Percentiles rank a stretch among this genome's conserved stretches.
These are phyloP conservation scores for Myriosclerotinia curreyana DNA, from an alignment of 2,329 filamentous ascomycete species.

Conservation along the genomic window DNA sequence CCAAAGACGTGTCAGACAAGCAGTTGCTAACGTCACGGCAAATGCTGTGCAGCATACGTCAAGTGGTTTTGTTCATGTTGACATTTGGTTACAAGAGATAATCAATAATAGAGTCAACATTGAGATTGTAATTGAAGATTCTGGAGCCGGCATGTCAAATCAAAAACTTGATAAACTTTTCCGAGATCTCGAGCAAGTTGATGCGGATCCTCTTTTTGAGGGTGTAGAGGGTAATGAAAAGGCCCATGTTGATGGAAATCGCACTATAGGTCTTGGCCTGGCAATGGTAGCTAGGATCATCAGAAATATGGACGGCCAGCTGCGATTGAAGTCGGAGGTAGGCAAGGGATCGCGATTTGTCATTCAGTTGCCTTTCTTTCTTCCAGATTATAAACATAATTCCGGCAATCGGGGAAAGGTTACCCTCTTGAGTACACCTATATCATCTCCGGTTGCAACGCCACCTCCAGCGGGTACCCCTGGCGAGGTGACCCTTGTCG, in stretches of 20 bases:
- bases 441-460: conserved; percentile 18
- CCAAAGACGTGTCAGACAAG: conserved; percentile 74
- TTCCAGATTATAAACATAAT: conserved; percentile 46
- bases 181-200: conserved; percentile 58
- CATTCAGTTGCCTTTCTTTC: conserved; percentile 71
- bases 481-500: conserved; percentile 62
- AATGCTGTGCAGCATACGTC: conserved; percentile 81
- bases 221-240: conserved; percentile 32
- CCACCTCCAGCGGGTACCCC: conserved; percentile 36
- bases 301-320: conserved; percentile 85
- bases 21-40: conserved; percentile 76
- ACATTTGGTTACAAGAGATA: conserved; percentile 60
- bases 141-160: conserved; percentile 68
- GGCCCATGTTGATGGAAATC: conserved; percentile 40
- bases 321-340: conserved; percentile 79
- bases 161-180: conserved; percentile 56
- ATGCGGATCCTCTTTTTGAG: conserved; percentile 41
- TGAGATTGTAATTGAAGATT: conserved; percentile 74
- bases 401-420: conserved; percentile 10
- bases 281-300: conserved; percentile 83
- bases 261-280: conserved; percentile 74
- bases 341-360: conserved; percentile 81
- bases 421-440: background rate
- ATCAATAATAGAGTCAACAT: conserved; percentile 58
- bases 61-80: conserved; percentile 65